Percentiles rank a stretch among this genome's conserved stretches.
These are phyloP conservation scores for Dioscorea cayenensis DNA, from an alignment of 116 monocot species.

Conservation along the genomic window DNA sequence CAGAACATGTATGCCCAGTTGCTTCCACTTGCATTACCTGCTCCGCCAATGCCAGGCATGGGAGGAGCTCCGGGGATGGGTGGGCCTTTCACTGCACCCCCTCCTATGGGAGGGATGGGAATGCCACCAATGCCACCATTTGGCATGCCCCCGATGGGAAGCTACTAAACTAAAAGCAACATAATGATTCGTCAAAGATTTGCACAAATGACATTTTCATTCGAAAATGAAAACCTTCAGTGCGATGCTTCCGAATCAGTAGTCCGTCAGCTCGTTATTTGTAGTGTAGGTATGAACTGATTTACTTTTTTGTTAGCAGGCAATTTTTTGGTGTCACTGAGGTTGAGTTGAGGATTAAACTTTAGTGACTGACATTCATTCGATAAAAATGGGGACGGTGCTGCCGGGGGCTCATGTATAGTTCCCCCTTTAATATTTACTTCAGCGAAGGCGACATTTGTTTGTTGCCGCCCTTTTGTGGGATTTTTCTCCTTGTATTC, in stretches of 20 bases:
- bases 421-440: background rate
- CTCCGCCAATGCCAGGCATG: conserved; percentile 82
- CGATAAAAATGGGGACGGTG: background rate
- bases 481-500: background rate
- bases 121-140: conserved; percentile 81
- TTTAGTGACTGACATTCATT: background rate
- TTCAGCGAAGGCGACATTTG: background rate
- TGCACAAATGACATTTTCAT: background rate
- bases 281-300: conserved; percentile 14
- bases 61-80: conserved; percentile 46
- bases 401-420: background rate
- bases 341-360: conserved; percentile 6
- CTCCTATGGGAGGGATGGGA: conserved; percentile 56
- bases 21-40: conserved; percentile 92
- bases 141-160: conserved; percentile 97
- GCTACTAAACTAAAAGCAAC: conserved; percentile 61
- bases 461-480: background rate
- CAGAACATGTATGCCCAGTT: conserved; percentile 99
- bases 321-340: conserved; percentile 12
- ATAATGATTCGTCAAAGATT: background rate
- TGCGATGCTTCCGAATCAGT: no score
- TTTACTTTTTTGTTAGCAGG: conserved; percentile 18
- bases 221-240: background rate
- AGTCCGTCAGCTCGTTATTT: background rate
- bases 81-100: conserved; percentile 35